Conservation (phyloP, 805 yeast species). For the Candida dajiaensis region DNA sequence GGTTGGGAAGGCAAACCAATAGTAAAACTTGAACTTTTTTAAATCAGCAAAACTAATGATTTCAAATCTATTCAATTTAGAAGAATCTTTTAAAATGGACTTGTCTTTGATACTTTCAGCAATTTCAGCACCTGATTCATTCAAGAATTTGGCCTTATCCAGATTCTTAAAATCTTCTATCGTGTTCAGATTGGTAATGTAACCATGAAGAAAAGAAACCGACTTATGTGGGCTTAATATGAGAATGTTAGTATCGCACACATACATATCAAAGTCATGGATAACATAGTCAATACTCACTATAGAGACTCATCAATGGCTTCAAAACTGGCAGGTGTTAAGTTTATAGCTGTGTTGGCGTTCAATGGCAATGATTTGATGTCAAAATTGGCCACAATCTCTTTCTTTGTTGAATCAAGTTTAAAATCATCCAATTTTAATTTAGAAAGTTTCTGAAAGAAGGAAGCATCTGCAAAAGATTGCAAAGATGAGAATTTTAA, state of each 20-base stretch:
- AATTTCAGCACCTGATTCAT: conserved; percentile 30
- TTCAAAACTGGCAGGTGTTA: conserved; percentile 27
- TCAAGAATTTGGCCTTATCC: conserved; percentile 58
- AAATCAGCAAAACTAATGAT: conserved; percentile 78
- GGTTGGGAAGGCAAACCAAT: conserved; percentile 85
- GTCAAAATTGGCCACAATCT: conserved; percentile 24
- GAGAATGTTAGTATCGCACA: conserved; percentile 1
- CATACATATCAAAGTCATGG: not conserved
- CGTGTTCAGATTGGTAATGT: conserved; percentile 63
- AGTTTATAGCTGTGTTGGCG: conserved; percentile 25
- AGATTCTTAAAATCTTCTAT: conserved; percentile 74
- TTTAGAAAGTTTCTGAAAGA: conserved; percentile 70
- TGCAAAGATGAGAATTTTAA: conserved; percentile 40
- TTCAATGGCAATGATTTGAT: conserved; percentile 25
- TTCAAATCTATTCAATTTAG: conserved; percentile 36
- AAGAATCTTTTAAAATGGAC: conserved; percentile 33
- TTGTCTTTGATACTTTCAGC: conserved; percentile 27
- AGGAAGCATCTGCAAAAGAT: conserved; percentile 81
- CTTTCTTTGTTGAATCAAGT: conserved; percentile 32
- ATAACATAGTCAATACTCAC: not conserved
- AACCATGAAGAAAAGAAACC: conserved; percentile 30
- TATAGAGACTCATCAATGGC: conserved; percentile 8
- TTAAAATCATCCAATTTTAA: conserved; percentile 70
- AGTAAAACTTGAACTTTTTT: conserved; percentile 79
- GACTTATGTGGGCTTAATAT: conserved; percentile 15